Percentiles rank a stretch among this genome's conserved stretches.
These are phyloP conservation scores for Phaeosphaeriaceae sp. DNA, from an alignment of 2,329 filamentous ascomycete species.

Conservation along the genomic window DNA sequence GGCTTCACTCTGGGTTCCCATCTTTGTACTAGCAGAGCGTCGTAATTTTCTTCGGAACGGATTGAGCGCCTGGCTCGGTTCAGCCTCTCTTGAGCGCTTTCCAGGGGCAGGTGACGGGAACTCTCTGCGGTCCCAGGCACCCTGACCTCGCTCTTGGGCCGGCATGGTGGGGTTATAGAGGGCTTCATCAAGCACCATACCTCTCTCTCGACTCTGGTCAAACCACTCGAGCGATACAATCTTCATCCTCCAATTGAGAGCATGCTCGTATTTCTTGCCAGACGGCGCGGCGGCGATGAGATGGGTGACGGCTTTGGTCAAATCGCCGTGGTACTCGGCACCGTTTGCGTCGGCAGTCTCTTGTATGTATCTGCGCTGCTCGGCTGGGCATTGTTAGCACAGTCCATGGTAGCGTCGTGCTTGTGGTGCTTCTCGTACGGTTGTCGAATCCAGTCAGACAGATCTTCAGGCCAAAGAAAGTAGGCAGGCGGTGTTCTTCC, in stretches of 20 bases:
- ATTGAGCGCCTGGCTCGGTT: conserved; percentile 51
- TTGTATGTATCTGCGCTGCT: conserved; percentile 73
- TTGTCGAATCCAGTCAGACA: conserved; percentile 75
- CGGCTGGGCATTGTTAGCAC: conserved; percentile 54
- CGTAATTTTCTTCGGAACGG: conserved; percentile 75
- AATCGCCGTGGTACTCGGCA: conserved; percentile 83
- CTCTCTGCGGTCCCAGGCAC: conserved; percentile 68
- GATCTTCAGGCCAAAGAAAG: conserved; percentile 67
- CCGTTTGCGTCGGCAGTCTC: conserved; percentile 72
- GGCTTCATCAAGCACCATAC: conserved; percentile 89
- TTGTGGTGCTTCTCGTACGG: conserved; percentile 50
- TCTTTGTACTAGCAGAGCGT: conserved; percentile 82
- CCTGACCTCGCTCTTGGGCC: conserved; percentile 72
- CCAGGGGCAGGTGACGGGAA: conserved; percentile 51
- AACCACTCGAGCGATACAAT: conserved; percentile 88
- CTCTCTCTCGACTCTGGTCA: conserved; percentile 77
- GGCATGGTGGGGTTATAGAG: conserved; percentile 80
- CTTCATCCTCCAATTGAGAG: conserved; percentile 79
- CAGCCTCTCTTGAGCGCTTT: conserved; percentile 42
- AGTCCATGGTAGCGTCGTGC: not conserved
- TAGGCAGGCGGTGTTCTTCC: conserved; percentile 66
- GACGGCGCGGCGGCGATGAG: conserved; percentile 79
- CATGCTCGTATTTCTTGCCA: conserved; percentile 89
- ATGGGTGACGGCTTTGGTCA: conserved; percentile 86
- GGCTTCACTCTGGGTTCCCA: conserved; percentile 78